Conservation (phyloP, 352 stramenopile species). For the Aphanomyces astaci region DNA sequence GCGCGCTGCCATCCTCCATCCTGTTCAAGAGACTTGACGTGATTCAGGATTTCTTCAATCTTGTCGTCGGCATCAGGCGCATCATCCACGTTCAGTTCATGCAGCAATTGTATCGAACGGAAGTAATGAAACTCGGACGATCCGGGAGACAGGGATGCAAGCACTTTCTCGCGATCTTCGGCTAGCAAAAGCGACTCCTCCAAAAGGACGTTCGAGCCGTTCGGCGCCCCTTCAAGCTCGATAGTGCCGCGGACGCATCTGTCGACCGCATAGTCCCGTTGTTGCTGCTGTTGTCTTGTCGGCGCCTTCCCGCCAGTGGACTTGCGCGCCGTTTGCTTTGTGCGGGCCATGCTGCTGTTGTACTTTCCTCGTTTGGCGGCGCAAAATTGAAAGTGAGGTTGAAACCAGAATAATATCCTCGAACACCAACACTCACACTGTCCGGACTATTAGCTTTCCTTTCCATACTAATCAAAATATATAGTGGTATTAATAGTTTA, state of each 20-base stretch:
- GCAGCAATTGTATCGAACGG: conserved; percentile 9
- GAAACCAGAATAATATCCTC: no score
- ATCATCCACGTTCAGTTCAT: conserved; percentile 1
- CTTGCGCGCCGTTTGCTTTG: conserved; percentile 26
- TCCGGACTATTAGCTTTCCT: no score
- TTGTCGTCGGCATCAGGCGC: not conserved
- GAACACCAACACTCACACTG: no score
- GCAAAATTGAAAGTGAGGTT: no score
- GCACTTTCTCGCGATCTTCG: not conserved
- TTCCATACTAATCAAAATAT: not conserved
- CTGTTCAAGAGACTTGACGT: not conserved
- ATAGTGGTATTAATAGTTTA: not conserved
- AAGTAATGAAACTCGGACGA: conserved; percentile 18
- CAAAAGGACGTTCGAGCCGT: not conserved
- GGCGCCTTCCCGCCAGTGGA: conserved; percentile 23
- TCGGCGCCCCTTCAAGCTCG: not conserved
- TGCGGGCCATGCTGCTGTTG: conserved; percentile 14
- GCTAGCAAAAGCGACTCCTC: conserved; percentile 12
- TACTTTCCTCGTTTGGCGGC: not conserved
- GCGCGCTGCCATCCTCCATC: not conserved
- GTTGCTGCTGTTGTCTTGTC: not conserved
- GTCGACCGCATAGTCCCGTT: not conserved
- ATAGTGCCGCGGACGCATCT: not conserved
- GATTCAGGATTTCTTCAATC: not conserved
- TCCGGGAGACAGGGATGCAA: not conserved